Conservation (phyloP, 345 rosid species). For the Zanthoxylum bungeanum region DNA sequence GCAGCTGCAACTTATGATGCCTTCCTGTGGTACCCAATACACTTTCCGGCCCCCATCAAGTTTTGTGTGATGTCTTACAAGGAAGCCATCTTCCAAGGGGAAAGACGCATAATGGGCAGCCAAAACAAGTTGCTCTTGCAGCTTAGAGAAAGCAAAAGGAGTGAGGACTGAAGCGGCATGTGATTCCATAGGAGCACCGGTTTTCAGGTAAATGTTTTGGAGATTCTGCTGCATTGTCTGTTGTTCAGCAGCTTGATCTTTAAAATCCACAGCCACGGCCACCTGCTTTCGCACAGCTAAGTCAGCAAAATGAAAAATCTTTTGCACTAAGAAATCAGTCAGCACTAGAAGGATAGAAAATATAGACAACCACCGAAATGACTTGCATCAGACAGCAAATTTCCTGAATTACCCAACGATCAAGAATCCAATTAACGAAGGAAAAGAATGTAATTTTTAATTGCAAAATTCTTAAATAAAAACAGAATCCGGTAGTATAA, state of each 20-base stretch:
- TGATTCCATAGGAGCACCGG: slow-evolving; percentile 96
- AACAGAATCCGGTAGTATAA: background rate
- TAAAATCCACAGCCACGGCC: slow-evolving; percentile 80
- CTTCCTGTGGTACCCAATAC: slow-evolving; percentile 85
- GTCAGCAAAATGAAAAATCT: slow-evolving; percentile 10
- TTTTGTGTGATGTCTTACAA: slow-evolving; percentile 92
- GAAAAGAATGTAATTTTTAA: background rate
- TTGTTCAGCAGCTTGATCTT: slow-evolving; percentile 96
- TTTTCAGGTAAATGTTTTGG: slow-evolving; percentile 79
- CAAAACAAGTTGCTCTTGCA: slow-evolving; percentile 92
- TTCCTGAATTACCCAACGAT: background rate
- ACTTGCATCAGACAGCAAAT: background rate
- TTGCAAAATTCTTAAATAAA: background rate
- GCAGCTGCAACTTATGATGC: slow-evolving; percentile 90
- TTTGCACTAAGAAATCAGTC: background rate
- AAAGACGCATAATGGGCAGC: slow-evolving; percentile 96
- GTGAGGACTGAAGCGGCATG: slow-evolving; percentile 86
- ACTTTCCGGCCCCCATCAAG: slow-evolving; percentile 91
- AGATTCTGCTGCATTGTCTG: slow-evolving; percentile 96
- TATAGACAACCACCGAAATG: background rate
- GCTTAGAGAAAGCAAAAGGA: slow-evolving; percentile 91
- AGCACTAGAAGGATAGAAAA: background rate
- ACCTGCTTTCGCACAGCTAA: slow-evolving; percentile 42
- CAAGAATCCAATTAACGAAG: background rate
- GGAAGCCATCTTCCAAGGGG: slow-evolving; percentile 77